Conservation (phyloP, 2,329 filamentous ascomycete species). For the Ophiostoma novo-ulmi region DNA sequence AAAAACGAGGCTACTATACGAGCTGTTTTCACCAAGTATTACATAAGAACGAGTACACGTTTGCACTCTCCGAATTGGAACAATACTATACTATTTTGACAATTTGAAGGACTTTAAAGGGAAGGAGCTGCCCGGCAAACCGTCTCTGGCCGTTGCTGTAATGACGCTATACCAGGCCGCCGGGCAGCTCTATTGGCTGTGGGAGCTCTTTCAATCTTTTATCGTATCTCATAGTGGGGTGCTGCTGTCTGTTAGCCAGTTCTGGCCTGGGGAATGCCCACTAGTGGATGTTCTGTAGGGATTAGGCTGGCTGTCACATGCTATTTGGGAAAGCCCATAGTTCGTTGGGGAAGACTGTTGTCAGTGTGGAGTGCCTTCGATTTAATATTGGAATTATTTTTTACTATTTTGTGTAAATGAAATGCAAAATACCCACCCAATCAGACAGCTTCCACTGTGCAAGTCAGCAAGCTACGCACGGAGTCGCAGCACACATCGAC, state of each 20-base stretch:
- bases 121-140: conserved; percentile 8
- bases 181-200: neutral
- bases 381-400: neutral
- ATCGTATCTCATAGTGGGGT: conserved; percentile 11
- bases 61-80: neutral
- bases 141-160: neutral
- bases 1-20: conserved; percentile 11
- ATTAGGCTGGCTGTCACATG: conserved; percentile 7
- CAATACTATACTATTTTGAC: neutral
- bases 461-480: conserved; percentile 3
- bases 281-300: conserved; percentile 6
- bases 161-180: neutral
- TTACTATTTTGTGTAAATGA: neutral
- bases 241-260: conserved; percentile 12
- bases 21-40: conserved; percentile 3
- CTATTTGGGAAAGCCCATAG: conserved; percentile 3
- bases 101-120: neutral
- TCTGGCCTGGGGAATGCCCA: conserved; percentile 12
- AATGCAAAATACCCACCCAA: neutral
- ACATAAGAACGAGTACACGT: conserved; percentile 3
- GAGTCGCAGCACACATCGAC: conserved; percentile 2
- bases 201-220: neutral
- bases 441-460: conserved; percentile 2
- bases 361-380: conserved; percentile 1
- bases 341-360: conserved; percentile 11